Base-by-base conservation (phyloP, 352 stramenopile species). In the Phytopythium helicoides region DNA sequence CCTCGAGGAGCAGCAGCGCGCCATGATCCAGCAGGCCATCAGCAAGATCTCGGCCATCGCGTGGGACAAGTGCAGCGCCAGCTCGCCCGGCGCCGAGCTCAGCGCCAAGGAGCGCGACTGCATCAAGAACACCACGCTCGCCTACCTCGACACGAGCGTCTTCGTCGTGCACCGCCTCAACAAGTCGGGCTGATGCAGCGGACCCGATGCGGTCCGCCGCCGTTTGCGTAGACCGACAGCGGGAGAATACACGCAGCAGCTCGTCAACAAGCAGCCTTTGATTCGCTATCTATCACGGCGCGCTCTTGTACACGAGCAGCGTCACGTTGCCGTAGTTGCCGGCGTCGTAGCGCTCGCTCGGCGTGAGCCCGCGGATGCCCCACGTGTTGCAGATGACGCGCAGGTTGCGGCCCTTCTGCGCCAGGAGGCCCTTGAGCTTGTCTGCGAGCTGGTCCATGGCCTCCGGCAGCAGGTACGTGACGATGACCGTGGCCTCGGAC, bases 11-110 rank as follows among this genome's bases (percentile, higher is more conserved):
- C 87, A 96, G 70, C 81, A 93, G 67, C 85, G 84, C 54, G 84
- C 81, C 46, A 49, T 94, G 33, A 89, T 96, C 54, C 87, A 94
- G 60, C 80, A 93, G 61, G 85, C 86, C 44, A 81, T 96, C 50
- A 84, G 81, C 53, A 96, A 95, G 79, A 92, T 96, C 64, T 92
- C 87, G 48, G 80, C 84, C 18, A 77, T 95, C 48, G 87, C 85
- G 28, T 96, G 85, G 85, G 86, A 95, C 64, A 96, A 92, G 62
- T 96, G 87, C 64, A 92, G 81, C 62, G 81, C 78, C 47, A 79
- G 60, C 68, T 93, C 91, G 61, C 83, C 85, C 31, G 86, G 94
- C 64, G 73, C 73, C 53, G 79, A 90, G 58, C 82, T 96, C 37
- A 86, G 79, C 50, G 89, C 69, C 57, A 85, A 77, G 56, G 85